Conservation (phyloP, 768 basidiomycete species). For the Leccinum broughii region DNA sequence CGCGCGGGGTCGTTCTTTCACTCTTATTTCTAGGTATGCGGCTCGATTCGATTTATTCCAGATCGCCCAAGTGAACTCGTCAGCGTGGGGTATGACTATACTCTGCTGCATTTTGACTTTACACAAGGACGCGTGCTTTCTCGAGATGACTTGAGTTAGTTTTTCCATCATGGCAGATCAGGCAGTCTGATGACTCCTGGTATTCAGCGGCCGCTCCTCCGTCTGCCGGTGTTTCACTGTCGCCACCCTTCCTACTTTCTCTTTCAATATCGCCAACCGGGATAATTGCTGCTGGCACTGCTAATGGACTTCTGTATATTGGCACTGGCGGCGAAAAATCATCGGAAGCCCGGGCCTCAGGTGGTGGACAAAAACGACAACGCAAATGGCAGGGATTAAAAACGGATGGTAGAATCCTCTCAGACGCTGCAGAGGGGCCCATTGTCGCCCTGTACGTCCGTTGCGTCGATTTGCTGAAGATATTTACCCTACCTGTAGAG, state of each 20-base stretch:
- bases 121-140: slow-evolving; percentile 57
- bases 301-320: slow-evolving; percentile 72
- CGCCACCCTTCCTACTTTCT: slow-evolving; percentile 75
- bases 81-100: slow-evolving; percentile 75
- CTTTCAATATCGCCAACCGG: slow-evolving; percentile 59
- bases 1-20: neutral
- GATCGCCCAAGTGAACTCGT: slow-evolving; percentile 69
- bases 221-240: slow-evolving; percentile 53
- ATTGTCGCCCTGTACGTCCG: slow-evolving; percentile 63
- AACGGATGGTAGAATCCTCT: slow-evolving; percentile 42
- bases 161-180: neutral
- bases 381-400: slow-evolving; percentile 76
- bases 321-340: slow-evolving; percentile 67
- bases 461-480: neutral
- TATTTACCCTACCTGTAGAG: slow-evolving; percentile 34
- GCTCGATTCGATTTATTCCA: slow-evolving; percentile 69
- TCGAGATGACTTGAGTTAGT: slow-evolving; percentile 54
- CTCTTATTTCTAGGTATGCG: slow-evolving; percentile 56
- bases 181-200: neutral
- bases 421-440: slow-evolving; percentile 69
- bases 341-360: slow-evolving; percentile 6
- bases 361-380: slow-evolving; percentile 49
- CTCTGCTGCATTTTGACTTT: slow-evolving; percentile 68
- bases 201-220: slow-evolving; percentile 39
- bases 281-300: slow-evolving; percentile 67